These are phyloP conservation scores for Zoysia pacifica DNA, from an alignment of 176 grass and related monocot species.

Conservation along the genomic window DNA sequence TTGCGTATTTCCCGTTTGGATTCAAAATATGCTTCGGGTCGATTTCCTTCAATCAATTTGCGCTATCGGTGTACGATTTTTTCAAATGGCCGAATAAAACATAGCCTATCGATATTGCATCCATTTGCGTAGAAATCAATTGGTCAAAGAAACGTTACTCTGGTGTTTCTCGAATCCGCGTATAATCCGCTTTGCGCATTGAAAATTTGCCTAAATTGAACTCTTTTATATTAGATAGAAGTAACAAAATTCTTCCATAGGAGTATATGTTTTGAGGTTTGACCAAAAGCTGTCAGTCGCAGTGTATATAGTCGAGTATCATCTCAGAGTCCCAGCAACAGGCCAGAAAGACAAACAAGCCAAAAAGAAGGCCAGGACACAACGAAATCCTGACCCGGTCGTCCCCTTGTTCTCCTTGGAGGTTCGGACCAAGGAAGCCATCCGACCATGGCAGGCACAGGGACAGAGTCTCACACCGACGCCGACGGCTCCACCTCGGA, in stretches of 20 bases:
- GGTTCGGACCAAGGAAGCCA: slow-evolving; percentile 23
- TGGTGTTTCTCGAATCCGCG: background rate
- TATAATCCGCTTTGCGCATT: background rate
- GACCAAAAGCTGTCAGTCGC: background rate
- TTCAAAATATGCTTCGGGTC: background rate
- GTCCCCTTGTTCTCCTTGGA: background rate
- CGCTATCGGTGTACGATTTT: no score
- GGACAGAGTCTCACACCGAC: background rate
- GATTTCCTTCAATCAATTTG: background rate
- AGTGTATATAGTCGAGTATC: background rate
- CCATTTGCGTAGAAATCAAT: background rate
- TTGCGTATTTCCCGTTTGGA: background rate
- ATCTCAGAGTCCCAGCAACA: slow-evolving; percentile 9
- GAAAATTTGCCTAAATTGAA: background rate
- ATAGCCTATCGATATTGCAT: background rate
- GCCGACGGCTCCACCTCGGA: background rate
- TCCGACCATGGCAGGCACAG: slow-evolving; percentile 34
- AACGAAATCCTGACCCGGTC: slow-evolving; percentile 32
- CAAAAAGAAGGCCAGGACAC: slow-evolving; percentile 38
- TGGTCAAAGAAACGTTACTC: background rate
- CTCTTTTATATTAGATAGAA: background rate
- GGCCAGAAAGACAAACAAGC: slow-evolving; percentile 32
- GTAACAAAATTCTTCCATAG: background rate
- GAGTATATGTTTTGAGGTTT: background rate
- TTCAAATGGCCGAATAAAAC: no score